Evolutionary conservation across 257 asterid genomes (phyloP).

Genomic region (Ophiorrhiza pumila): DNA sequence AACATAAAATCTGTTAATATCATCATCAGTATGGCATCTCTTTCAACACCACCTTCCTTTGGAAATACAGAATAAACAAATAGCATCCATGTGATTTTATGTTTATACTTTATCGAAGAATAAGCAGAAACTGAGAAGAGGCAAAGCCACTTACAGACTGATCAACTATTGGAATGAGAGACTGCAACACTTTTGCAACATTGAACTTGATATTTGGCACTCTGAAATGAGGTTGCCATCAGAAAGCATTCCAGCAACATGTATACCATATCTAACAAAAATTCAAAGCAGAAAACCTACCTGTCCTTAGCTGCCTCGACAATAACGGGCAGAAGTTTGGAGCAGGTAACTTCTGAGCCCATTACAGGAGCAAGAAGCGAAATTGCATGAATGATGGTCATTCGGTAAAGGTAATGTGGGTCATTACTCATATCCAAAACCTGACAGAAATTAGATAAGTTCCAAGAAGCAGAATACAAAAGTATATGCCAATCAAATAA

Average conservation of each 20-base stretch:
- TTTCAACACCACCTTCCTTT: neutral
- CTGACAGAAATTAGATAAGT: slow-evolving; percentile 23
- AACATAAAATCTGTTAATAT: neutral
- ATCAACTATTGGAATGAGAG: slow-evolving; percentile 78
- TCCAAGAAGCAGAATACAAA: neutral
- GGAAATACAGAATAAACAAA: neutral
- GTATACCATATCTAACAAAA: slow-evolving; percentile 8
- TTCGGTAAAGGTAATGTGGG: slow-evolving; percentile 56
- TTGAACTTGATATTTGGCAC: slow-evolving; percentile 92
- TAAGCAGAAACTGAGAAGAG: slow-evolving; percentile 10
- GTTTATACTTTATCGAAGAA: neutral
- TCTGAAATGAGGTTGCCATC: slow-evolving; percentile 39
- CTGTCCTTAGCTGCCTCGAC: slow-evolving; percentile 71
- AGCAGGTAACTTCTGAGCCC: slow-evolving; percentile 54
- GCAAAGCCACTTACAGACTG: slow-evolving; percentile 56
- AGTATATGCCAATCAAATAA: neutral
- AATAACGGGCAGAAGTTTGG: slow-evolving; percentile 50
- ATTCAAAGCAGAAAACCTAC: slow-evolving; percentile 27
- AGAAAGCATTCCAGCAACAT: slow-evolving; percentile 3
- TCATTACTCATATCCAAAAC: slow-evolving; percentile 53
- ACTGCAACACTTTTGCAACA: slow-evolving; percentile 88
- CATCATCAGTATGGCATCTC: neutral
- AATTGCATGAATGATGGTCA: slow-evolving; percentile 53
- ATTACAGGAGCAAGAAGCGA: slow-evolving; percentile 55
- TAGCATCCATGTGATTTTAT: neutral